phyloP scores from a whole-genome alignment of 2,329 filamentous ascomycete genomes.

The Fusarium mundagurra region DNA sequence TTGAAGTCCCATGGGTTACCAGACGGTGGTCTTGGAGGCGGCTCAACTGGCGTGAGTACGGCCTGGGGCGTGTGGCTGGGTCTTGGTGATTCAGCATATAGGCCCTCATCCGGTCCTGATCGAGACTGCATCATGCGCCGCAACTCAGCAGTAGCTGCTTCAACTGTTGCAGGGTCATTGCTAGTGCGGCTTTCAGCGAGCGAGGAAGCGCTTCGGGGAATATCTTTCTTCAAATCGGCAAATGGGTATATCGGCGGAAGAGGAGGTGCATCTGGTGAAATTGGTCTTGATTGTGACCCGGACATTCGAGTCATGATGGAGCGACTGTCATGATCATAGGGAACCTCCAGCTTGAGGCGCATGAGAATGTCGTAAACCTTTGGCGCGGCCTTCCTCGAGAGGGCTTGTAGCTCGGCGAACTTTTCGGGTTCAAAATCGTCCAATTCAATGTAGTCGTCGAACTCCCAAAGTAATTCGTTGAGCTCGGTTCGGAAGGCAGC shows the following conservation, averaged over 20 bases:
- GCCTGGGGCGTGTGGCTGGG: conserved; percentile 16
- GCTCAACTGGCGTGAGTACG: conserved; percentile 32
- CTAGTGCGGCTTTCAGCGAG: conserved; percentile 15
- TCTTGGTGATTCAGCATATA: conserved; percentile 28
- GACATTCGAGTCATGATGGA: conserved; percentile 44
- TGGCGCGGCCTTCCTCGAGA: conserved; percentile 60
- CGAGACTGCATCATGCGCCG: conserved; percentile 42
- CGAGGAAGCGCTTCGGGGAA: conserved; percentile 17
- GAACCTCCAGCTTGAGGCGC: conserved; percentile 62
- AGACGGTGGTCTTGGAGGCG: conserved; percentile 51
- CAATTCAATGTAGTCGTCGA: conserved; percentile 63
- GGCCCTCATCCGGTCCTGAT: conserved; percentile 41
- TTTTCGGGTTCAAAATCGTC: conserved; percentile 62
- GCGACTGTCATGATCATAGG: conserved; percentile 39
- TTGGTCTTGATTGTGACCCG: conserved; percentile 43
- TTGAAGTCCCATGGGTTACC: conserved; percentile 55
- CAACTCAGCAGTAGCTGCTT: conserved; percentile 45
- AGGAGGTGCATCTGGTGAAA: conserved; percentile 38
- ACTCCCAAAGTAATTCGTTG: conserved; percentile 63
- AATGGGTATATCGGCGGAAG: conserved; percentile 38
- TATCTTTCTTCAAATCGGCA: conserved; percentile 19
- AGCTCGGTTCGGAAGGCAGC: conserved; percentile 58
- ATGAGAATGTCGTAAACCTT: conserved; percentile 61
- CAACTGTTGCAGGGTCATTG: conserved; percentile 38
- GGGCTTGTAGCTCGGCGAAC: conserved; percentile 58